Percentiles rank a stretch among this genome's conserved stretches.
These are phyloP conservation scores for Metschnikowia gruessii DNA, from an alignment of 805 yeast species.

Conservation along the genomic window DNA sequence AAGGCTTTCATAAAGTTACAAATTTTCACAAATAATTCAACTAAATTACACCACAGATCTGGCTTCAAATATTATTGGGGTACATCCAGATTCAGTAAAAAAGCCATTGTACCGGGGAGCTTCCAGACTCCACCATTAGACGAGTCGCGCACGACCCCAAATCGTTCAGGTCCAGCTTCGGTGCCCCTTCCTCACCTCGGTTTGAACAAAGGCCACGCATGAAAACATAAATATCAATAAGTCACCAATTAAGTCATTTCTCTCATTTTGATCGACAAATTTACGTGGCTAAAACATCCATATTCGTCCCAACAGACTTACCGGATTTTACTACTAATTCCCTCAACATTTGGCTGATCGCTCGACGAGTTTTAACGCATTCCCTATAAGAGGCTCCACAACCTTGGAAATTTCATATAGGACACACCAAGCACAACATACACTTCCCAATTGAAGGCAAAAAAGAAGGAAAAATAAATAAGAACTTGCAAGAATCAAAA, in stretches of 20 bases:
- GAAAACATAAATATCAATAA: not conserved
- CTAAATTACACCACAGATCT: too few relatives aligned
- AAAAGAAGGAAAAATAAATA: not conserved
- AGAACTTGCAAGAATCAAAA: not conserved
- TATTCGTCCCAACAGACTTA: not conserved
- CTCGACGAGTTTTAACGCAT: not conserved
- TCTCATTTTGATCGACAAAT: not conserved
- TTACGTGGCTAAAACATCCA: not conserved
- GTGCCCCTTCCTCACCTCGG: slow-evolving; percentile 1
- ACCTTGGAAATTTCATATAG: not conserved
- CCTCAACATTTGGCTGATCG: not conserved
- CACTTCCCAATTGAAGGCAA: not conserved
- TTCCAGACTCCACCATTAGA: not conserved
- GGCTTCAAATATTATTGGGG: too few relatives aligned
- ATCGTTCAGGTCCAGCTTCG: slow-evolving; percentile 5
- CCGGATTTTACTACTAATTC: not conserved
- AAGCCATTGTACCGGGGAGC: too few relatives aligned
- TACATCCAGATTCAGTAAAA: too few relatives aligned
- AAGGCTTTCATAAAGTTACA: too few relatives aligned
- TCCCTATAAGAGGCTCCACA: not conserved
- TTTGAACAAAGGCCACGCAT: not conserved
- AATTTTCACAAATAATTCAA: too few relatives aligned
- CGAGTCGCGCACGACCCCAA: slow-evolving; percentile 2
- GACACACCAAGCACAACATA: not conserved
- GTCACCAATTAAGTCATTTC: not conserved